Evolutionary conservation across 306 rosid genomes (phyloP).

Genomic region (Prunus padus): DNA sequence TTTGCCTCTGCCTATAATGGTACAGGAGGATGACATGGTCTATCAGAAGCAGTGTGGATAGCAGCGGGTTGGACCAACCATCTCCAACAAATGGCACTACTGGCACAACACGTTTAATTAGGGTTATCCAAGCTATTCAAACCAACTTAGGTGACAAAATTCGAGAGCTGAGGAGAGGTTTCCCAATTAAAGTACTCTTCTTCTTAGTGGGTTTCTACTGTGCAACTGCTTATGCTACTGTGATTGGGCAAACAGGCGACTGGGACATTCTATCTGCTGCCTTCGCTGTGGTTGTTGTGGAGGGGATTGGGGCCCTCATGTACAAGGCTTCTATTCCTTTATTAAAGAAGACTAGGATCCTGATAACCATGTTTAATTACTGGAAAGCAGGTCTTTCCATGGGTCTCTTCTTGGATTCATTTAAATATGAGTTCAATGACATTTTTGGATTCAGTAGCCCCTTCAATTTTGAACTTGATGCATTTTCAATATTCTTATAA

Average conservation of each 20-base stretch:
- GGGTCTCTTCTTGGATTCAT: constrained; percentile 97
- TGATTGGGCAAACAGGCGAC: constrained; percentile 96
- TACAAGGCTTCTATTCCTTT: constrained; percentile 65
- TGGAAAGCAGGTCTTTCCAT: constrained; percentile 95
- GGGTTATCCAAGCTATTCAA: constrained; percentile 63
- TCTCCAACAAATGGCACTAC: constrained; percentile 50
- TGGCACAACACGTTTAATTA: constrained; percentile 69
- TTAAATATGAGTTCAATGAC: constrained; percentile 59
- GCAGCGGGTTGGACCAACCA: constrained; percentile 54
- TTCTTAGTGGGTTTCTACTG: constrained; percentile 90
- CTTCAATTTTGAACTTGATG: constrained; percentile 29
- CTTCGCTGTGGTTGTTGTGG: constrained; percentile 79
- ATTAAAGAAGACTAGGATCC: constrained; percentile 40
- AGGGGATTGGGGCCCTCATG: constrained; percentile 95
- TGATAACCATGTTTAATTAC: constrained; percentile 76
- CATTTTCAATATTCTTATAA: constrained; percentile 21
- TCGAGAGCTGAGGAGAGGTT: constrained; percentile 63
- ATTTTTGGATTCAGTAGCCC: constrained; percentile 35
- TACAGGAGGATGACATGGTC: constrained; percentile 64
- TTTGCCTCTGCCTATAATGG: constrained; percentile 6
- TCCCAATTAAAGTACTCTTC: constrained; percentile 70
- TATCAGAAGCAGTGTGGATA: constrained; percentile 57
- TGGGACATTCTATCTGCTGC: constrained; percentile 98
- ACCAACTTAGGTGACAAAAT: constrained; percentile 56
- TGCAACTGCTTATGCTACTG: constrained; percentile 91